Base-by-base conservation (phyloP, 306 rosid species). In the Sicyos baderoa region DNA sequence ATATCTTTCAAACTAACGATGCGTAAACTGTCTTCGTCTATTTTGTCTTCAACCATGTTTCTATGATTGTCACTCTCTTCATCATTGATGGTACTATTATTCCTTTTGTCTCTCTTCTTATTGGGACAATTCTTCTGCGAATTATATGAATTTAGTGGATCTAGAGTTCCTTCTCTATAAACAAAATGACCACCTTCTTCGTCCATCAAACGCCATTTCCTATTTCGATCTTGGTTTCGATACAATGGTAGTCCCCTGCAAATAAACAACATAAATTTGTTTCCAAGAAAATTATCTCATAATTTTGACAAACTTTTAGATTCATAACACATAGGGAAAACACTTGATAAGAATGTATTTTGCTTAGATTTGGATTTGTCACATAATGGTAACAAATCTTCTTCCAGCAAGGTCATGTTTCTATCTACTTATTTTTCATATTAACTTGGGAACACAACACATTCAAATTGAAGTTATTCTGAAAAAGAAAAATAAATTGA, bases 141-240 rank as follows among this genome's bases (percentile, higher is more conserved):
- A 54, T 79, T 81, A 73, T 84, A 84, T 0, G 42, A 18, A 59
- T 54, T 77, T 15, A 70, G 54, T 15, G 82, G 84, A 68, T 82
- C 88, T 13, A 84, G 22, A 8, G 88, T 84, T 58, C 88, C 88
- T 71, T 84, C 88, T 60, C 84, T 75, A 69, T 81, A 84, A 16
- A 82, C 86, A 65, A 81, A 81, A 54, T 81, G 50, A 32, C 75
- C 56, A 27, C 76, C 74, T 6, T 77, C 86, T 52, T 84, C 86
- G 35, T 79, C 82, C 72, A 81, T 81, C 1, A 58, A 50, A 11
- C 84, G 82, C 88, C 86, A 84, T 59, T 81, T 84, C 74, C 86
- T 67, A 66, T 54, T 79, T 27, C 71, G 62, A 42, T 84, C 88
- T 7, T 75, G 77, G 10, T 44, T 57, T 21, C 78, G 76, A 49